phyloP scores from a whole-genome alignment of 495 filamentous ascomycete genomes.

The Penicillium crystallinum region DNA sequence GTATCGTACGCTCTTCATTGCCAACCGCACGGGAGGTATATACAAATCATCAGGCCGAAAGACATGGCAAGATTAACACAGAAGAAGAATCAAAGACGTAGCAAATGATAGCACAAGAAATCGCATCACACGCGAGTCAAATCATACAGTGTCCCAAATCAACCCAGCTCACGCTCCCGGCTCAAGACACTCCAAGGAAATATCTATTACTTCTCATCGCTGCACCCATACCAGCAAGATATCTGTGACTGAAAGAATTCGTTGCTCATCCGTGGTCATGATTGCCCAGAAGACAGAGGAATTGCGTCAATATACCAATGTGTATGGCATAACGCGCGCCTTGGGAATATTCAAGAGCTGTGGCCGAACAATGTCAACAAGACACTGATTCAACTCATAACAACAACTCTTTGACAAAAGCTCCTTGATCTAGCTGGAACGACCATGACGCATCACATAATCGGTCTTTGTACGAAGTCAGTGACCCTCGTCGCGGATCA shows the following conservation, averaged over 20 bases:
- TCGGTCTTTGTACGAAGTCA: conserved; percentile 49
- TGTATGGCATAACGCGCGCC: conserved; percentile 6
- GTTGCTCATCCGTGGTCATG: conserved; percentile 8
- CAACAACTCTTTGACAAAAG: not conserved
- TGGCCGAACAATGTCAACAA: not conserved
- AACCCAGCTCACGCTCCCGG: conserved; percentile 8
- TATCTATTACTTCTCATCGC: conserved; percentile 17
- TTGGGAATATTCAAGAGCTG: not conserved
- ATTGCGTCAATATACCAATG: conserved; percentile 1
- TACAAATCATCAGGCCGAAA: conserved; percentile 38
- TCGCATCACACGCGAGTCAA: conserved; percentile 10
- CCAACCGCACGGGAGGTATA: conserved; percentile 41
- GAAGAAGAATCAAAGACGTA: conserved; percentile 22
- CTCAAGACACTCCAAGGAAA: conserved; percentile 7
- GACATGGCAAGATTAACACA: conserved; percentile 34
- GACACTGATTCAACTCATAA: not conserved
- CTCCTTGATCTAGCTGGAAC: conserved; percentile 18
- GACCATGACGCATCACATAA: conserved; percentile 39
- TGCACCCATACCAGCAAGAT: conserved; percentile 6
- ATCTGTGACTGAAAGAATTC: conserved; percentile 14
- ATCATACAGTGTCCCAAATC: not conserved
- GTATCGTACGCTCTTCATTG: conserved; percentile 45
- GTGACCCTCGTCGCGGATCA: conserved; percentile 92
- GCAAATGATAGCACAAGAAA: conserved; percentile 14
- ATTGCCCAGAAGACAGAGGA: conserved; percentile 1